Conservation (phyloP, 2,329 filamentous ascomycete genomes). For the Neodidymelliopsis sp. region DNA sequence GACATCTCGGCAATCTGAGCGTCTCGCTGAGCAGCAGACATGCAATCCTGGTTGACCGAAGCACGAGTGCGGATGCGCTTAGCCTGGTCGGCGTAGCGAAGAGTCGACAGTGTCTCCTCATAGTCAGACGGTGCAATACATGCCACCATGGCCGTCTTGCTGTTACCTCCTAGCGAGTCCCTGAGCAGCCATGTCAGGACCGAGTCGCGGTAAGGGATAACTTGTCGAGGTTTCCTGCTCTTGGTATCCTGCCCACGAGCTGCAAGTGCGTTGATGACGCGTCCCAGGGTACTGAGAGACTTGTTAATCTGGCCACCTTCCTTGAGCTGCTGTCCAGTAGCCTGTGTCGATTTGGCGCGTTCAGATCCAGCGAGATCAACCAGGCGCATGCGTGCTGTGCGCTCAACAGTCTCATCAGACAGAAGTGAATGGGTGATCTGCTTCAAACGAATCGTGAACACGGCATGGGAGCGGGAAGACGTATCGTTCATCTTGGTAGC, state of each 20-base stretch:
- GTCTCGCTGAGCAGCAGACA: slow-evolving; percentile 91
- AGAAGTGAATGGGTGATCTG: slow-evolving; percentile 98
- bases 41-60: slow-evolving; percentile 93
- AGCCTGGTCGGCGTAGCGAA: slow-evolving; percentile 96
- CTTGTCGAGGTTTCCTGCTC: slow-evolving; percentile 60
- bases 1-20: slow-evolving; percentile 94
- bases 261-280: slow-evolving; percentile 90
- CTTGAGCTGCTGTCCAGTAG: slow-evolving; percentile 85
- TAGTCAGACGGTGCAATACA: slow-evolving; percentile 96
- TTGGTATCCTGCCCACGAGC: slow-evolving; percentile 63
- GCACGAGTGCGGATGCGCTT: slow-evolving; percentile 96
- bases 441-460: slow-evolving; percentile 97
- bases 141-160: slow-evolving; percentile 98
- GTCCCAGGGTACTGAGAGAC: slow-evolving; percentile 91
- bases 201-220: slow-evolving; percentile 93
- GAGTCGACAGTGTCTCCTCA: slow-evolving; percentile 93
- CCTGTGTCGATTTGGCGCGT: slow-evolving; percentile 92
- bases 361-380: slow-evolving; percentile 96
- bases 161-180: slow-evolving; percentile 94
- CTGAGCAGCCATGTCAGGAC: slow-evolving; percentile 87
- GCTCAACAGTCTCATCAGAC: slow-evolving; percentile 97
- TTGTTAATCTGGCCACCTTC: slow-evolving; percentile 99
- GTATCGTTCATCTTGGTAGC: slow-evolving; percentile 99
- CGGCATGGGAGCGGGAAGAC: slow-evolving; percentile 92
- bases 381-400: slow-evolving; percentile 89